Evolutionary conservation across 176 grass and related monocot genomes (phyloP), one percentile per base, ranked within the genome.

Genomic region (Zoysia japonica): DNA sequence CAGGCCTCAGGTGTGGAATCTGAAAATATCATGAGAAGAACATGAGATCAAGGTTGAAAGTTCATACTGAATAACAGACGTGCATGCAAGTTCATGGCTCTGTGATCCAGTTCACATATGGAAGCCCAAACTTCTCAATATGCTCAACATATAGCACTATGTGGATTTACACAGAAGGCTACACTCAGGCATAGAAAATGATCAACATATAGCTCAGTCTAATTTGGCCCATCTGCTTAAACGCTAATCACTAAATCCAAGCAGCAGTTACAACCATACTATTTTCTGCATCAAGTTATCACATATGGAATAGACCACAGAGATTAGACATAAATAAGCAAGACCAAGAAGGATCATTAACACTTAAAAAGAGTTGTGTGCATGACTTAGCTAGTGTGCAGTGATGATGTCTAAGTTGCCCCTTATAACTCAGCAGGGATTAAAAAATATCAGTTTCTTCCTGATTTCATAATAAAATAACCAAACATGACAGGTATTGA

Each of bases 1-100:
- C 28, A 86, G 86, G 90, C 80, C 90, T 89, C 49, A 92, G 71
- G 80, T 89, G 90, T 0, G 90, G 90, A 72, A 92, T 86, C 86
- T 92, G 71, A 7, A 74, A 44, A 38, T 7, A 83, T 19, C 16
- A 42, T 1, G 54, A 35, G 0, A 60, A 68, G 41, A 76, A 17
- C 38, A 39, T 72, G 36, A 51, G 16, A 65, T 2, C 3, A 16
- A 65, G 28, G 50, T 73, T 6, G 17, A 65, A 87, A 65, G 28
- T 59, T 81, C 54, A 81, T 28, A 55, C 19, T 36, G 16, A 43
- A 60, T 56, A 71, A 37, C 55, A 71, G 4, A 65, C n/a, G 2
- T 51, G 76, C 7, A 44, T 11, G 16, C 4, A 8, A 46, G 13
- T 35, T 7, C 2, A 5, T 68, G 56, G 11, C 28, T 11, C 5